phyloP scores from a whole-genome alignment of 2,329 filamentous ascomycete species.

The Shiraia bambusicola region DNA sequence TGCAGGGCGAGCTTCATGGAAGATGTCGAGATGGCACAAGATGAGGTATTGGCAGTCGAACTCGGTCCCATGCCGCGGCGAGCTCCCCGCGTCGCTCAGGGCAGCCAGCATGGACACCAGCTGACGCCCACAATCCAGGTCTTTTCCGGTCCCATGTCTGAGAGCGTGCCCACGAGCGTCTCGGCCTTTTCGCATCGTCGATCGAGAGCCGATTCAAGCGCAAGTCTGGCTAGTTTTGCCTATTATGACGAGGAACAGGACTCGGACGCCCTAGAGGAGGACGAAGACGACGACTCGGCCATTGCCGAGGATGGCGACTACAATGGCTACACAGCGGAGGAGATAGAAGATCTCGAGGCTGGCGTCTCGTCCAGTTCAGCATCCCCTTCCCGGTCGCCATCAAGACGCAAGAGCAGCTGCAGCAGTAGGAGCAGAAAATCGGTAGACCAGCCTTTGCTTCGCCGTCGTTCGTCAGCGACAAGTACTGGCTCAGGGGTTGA shows the following conservation, averaged over 20 bases:
- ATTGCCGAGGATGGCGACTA: constrained; percentile 38
- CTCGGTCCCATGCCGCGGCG: constrained; percentile 27
- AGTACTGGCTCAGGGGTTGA: constrained; percentile 67
- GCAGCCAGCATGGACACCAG: constrained; percentile 28
- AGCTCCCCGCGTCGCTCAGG: constrained; percentile 10
- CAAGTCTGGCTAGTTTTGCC: constrained; percentile 69
- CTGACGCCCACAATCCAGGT: constrained; percentile 55
- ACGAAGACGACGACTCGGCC: constrained; percentile 34
- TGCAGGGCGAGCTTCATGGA: constrained; percentile 69
- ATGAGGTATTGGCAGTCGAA: constrained; percentile 65
- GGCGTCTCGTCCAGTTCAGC: constrained; percentile 18
- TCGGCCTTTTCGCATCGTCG: constrained; percentile 89
- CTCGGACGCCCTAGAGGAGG: constrained; percentile 17
- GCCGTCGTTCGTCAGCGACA: constrained; percentile 68
- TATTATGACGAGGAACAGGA: constrained; percentile 79
- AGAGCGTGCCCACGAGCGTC: constrained; percentile 91
- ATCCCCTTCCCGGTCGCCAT: constrained; percentile 22
- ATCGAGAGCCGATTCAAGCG: constrained; percentile 75
- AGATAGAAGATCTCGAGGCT: constrained; percentile 54
- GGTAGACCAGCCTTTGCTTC: constrained; percentile 62
- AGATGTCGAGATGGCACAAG: constrained; percentile 98
- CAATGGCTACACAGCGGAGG: constrained; percentile 43
- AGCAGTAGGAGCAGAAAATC: constrained; percentile 57
- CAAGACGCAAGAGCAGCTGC: constrained; percentile 64
- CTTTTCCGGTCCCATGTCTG: constrained; percentile 88